Evolutionary conservation across 2,329 filamentous ascomycete species (phyloP).

Genomic region (Alternaria alternata): DNA sequence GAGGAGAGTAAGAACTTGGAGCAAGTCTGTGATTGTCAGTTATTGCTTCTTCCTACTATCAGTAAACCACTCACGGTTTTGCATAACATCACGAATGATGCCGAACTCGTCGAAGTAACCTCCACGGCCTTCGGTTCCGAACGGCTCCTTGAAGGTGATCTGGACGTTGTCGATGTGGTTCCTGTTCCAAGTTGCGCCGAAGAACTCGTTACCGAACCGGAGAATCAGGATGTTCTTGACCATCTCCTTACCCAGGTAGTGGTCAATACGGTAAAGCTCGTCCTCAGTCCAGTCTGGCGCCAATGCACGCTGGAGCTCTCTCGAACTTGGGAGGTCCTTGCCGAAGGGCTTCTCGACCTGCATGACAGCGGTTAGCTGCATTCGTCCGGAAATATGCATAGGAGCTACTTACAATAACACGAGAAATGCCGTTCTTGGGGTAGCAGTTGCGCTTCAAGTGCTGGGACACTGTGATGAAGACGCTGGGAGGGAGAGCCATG

Average conservation of each 20-base stretch:
- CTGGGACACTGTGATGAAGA: conserved; percentile 97
- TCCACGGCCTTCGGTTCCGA: conserved; percentile 95
- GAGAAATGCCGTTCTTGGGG: conserved; percentile 85
- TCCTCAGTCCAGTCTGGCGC: conserved; percentile 99
- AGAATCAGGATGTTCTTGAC: conserved; percentile 99
- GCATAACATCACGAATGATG: conserved; percentile 99
- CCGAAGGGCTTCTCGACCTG: conserved; percentile 99
- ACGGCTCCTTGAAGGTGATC: conserved; percentile 99
- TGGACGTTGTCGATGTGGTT: conserved; percentile 99
- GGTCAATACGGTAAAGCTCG: conserved; percentile 98
- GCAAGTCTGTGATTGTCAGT: conserved; percentile 66
- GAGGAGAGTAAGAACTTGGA: conserved; percentile 93
- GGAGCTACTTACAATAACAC: conserved; percentile 78
- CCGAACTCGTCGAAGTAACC: conserved; percentile 99
- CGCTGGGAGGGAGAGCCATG: conserved; percentile 97
- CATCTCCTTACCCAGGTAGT: conserved; percentile 99
- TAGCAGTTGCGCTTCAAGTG: conserved; percentile 98
- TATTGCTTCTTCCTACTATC: not conserved
- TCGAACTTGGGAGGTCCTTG: conserved; percentile 93
- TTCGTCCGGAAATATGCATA: conserved; percentile 7
- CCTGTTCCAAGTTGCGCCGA: conserved; percentile 97
- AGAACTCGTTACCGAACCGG: conserved; percentile 98
- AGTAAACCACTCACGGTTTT: conserved; percentile 72
- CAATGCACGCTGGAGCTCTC: conserved; percentile 92
- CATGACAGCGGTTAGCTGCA: conserved; percentile 26